These are phyloP conservation scores for Ogataea siamensis DNA, from an alignment of 805 yeast species.

Conservation along the genomic window DNA sequence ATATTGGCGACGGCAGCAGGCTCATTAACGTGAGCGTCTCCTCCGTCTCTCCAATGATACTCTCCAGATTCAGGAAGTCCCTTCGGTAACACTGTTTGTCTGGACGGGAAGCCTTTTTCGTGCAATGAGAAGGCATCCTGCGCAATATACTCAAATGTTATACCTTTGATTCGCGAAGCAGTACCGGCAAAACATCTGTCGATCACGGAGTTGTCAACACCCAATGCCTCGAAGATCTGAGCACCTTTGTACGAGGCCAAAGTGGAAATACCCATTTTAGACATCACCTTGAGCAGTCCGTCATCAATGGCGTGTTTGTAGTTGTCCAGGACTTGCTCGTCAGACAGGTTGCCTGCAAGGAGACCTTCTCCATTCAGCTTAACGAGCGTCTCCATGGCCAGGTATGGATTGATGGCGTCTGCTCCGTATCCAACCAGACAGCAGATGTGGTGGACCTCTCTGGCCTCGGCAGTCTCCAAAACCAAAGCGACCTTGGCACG, in stretches of 20 bases:
- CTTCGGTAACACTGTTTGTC: conserved; percentile 66
- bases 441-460: conserved; percentile 96
- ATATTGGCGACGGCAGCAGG: conserved; percentile 93
- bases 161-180: conserved; percentile 94
- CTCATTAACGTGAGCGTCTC: conserved; percentile 91
- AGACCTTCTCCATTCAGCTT: conserved; percentile 82
- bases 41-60: conserved; percentile 98
- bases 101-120: conserved; percentile 84
- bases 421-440: conserved; percentile 96
- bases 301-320: conserved; percentile 84
- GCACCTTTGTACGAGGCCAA: conserved; percentile 99
- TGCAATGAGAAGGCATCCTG: conserved; percentile 95
- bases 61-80: conserved; percentile 94
- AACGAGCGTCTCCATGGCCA: conserved; percentile 84
- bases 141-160: conserved; percentile 92
- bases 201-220: conserved; percentile 91
- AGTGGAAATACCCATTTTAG: conserved; percentile 99
- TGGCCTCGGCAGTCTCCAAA: conserved; percentile 94
- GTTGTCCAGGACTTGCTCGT: conserved; percentile 64
- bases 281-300: conserved; percentile 95
- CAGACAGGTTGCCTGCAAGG: conserved; percentile 52
- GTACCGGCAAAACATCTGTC: conserved; percentile 97
- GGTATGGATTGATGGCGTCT: conserved; percentile 91
- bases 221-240: conserved; percentile 95
- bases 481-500: conserved; percentile 92